A percentile compares a stretch with the other conserved stretches of the same genome.
These are phyloP conservation scores for Capronia americana DNA, from an alignment of 2,329 filamentous ascomycete genomes.

Conservation along the genomic window DNA sequence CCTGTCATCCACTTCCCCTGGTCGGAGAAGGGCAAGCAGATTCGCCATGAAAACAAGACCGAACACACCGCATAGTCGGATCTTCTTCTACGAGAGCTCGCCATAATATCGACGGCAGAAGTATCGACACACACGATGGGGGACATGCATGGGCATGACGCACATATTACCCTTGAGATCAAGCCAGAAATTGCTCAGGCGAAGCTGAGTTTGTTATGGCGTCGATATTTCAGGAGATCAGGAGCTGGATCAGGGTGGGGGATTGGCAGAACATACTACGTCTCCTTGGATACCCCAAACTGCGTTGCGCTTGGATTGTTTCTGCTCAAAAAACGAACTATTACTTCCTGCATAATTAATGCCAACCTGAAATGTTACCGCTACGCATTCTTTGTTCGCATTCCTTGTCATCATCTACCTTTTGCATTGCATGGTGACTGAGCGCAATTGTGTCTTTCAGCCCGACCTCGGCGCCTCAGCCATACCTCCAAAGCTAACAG, in stretches of 20 bases:
- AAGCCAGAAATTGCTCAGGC: background rate
- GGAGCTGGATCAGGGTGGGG: background rate
- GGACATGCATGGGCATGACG: background rate
- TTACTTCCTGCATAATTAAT: constrained; percentile 11
- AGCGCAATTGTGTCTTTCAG: background rate
- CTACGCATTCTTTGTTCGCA: background rate
- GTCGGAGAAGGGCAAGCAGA: constrained; percentile 76
- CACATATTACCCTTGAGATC: background rate
- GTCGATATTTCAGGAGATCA: background rate
- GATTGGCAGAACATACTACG: background rate
- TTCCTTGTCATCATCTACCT: background rate
- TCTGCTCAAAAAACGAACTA: constrained; percentile 4
- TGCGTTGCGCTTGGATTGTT: constrained; percentile 19
- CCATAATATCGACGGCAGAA: background rate
- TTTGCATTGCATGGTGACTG: background rate
- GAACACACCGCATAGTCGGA: constrained; percentile 46
- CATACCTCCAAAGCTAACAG: background rate
- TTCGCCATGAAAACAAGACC: constrained; percentile 59
- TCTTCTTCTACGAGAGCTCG: background rate
- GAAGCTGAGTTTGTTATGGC: background rate
- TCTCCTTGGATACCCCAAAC: constrained; percentile 30
- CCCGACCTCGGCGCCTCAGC: background rate
- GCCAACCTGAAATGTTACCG: background rate
- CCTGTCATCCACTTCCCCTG: constrained; percentile 95
- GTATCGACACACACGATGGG: background rate